Percentiles rank a stretch among this genome's conserved stretches.
Evolutionary conservation across 495 filamentous ascomycete genomes (phyloP).

Genomic region (Aeminium ludgeri): DNA sequence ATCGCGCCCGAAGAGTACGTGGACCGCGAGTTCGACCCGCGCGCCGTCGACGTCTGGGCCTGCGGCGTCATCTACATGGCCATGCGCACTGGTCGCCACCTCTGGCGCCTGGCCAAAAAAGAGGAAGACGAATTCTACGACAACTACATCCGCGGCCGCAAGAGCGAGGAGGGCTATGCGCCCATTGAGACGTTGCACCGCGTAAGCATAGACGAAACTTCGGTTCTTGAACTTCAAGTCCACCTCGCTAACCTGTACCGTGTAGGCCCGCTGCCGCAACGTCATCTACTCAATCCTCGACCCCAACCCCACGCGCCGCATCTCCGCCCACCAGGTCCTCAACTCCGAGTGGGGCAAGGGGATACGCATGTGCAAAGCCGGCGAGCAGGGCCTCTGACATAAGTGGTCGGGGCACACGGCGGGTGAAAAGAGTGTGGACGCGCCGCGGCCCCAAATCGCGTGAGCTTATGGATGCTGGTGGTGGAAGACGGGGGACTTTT

Average conservation of each 20-base stretch:
- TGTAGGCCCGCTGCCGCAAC: conserved; percentile 85
- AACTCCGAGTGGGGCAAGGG: conserved; percentile 97
- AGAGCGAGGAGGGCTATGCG: conserved; percentile 85
- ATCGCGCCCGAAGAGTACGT: conserved; percentile 95
- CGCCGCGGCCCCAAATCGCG: no score
- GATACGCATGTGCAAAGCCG: conserved; percentile 89
- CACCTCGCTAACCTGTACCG: conserved; percentile 24
- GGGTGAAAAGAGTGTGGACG: neutral
- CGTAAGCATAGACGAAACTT: conserved; percentile 38
- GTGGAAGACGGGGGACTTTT: no score
- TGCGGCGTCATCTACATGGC: conserved; percentile 99
- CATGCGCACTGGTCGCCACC: conserved; percentile 88
- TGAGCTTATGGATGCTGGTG: no score
- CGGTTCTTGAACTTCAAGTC: neutral
- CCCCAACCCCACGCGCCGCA: conserved; percentile 79
- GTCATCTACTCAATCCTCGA: conserved; percentile 98
- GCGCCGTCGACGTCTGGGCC: conserved; percentile 95
- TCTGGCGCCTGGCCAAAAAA: conserved; percentile 90
- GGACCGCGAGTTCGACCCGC: conserved; percentile 87
- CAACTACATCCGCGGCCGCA: conserved; percentile 77
- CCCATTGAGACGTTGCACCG: conserved; percentile 92
- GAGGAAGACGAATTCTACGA: conserved; percentile 96
- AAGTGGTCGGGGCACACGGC: no score
- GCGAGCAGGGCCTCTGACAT: conserved; percentile 66
- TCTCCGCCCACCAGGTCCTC: conserved; percentile 88